Base-by-base conservation (phyloP, 805 yeast genomes). In the Jamesozyma spencerorum region DNA sequence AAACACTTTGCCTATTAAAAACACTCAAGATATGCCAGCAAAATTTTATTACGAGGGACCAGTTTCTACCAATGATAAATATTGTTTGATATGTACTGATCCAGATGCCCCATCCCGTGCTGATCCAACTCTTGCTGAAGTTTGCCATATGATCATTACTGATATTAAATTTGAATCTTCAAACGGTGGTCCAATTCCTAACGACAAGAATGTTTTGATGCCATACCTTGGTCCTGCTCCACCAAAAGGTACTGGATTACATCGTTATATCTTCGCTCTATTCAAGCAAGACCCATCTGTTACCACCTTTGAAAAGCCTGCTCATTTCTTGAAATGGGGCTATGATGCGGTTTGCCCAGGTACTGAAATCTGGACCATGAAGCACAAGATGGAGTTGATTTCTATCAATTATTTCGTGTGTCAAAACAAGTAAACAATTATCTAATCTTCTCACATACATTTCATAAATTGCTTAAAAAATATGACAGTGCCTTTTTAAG, bases 61-160 rank as follows among this genome's bases (percentile, higher is more conserved):
- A 17, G 24, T 45, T 5, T 42, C 42, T 19, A 15, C 33, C 13
- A 17, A 27, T 10, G 40, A 32, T 11, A 42, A 33, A 11, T 87
- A 82, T 64, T 77, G 92, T 10, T 64, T 88, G 48, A 83, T 84
- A 2, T 50, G 87, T 48, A 88, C 96, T 6, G 95, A 85, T 60
- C 95, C 95, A 1, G 95, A 85, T 66, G 95, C 94, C 11, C 95
- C 95, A 15, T 72, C 84, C 2, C 71, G 76, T 49, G 69, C 73
- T 2, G 94, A 85, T 60, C 76, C 77, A 54, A 82, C 74, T 57
- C 83, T 88, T 86, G 77, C 87, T 5, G 94, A 85, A 62, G 82
- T 68, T 55, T 76, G 80, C 38, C 95, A 85, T 63, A 82, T 74
- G 70, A 63, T 85, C 31, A 59, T 68, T 17, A 64, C 74, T 3